Evolutionary conservation across 2,329 filamentous ascomycete species (phyloP).

Genomic region (Xylaria hypoxylon): DNA sequence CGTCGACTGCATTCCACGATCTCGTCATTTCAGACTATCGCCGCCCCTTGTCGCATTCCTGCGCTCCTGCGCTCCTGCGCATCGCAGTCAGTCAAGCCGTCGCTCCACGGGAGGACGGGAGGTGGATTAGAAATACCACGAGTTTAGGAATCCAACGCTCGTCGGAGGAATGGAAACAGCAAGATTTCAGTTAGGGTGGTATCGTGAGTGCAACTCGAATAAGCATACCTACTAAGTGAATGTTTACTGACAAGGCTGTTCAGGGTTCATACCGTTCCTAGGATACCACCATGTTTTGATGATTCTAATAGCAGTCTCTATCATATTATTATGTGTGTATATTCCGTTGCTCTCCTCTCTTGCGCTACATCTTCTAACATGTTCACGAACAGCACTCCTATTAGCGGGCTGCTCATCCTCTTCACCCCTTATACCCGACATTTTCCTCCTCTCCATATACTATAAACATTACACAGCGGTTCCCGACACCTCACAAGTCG

Average conservation of each 20-base stretch:
- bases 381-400: conserved; percentile 75
- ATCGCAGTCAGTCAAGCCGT: conserved; percentile 45
- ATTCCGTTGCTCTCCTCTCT: not conserved
- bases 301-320: conserved; percentile 93
- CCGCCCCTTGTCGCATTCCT: conserved; percentile 31
- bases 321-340: conserved; percentile 92
- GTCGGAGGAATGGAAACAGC: conserved; percentile 42
- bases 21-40: conserved; percentile 27
- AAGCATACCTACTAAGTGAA: not conserved
- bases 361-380: conserved; percentile 11
- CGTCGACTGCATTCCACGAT: conserved; percentile 38
- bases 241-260: conserved; percentile 16
- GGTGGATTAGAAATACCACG: conserved; percentile 44
- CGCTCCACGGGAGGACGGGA: conserved; percentile 50
- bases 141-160: conserved; percentile 40
- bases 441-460: conserved; percentile 98
- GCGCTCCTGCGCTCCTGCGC: conserved; percentile 45
- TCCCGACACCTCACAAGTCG: conserved; percentile 87
- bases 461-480: conserved; percentile 87
- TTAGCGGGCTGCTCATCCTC: conserved; percentile 97
- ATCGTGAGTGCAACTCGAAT: conserved; percentile 45
- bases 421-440: conserved; percentile 91
- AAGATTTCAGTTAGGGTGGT: conserved; percentile 50
- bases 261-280: conserved; percentile 75
- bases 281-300: conserved; percentile 91